Conservation (phyloP, 2,329 filamentous ascomycete genomes). For the Talaromyces sp. region DNA sequence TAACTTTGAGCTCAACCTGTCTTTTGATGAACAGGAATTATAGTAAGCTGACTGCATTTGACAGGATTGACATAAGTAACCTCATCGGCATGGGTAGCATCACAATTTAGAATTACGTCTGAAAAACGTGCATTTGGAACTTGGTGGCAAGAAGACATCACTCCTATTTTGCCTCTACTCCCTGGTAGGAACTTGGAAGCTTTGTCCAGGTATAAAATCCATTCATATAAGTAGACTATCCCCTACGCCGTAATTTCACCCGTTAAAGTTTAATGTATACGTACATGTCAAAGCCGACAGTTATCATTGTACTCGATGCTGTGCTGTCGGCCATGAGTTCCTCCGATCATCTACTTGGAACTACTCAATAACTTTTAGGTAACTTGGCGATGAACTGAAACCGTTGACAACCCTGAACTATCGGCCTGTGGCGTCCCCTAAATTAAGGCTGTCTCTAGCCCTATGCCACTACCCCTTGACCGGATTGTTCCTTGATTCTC, state of each 20-base stretch:
- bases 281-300: not conserved
- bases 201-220: not conserved
- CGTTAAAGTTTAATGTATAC: not conserved
- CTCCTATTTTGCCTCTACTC: not conserved
- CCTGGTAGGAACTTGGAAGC: not conserved
- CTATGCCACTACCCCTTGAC: not conserved
- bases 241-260: not conserved
- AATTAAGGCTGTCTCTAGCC: not conserved
- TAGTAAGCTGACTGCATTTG: not conserved
- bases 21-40: not conserved
- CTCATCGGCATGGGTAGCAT: not conserved
- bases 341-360: not conserved
- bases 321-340: not conserved
- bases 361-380: not conserved
- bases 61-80: not conserved
- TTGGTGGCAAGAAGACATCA: not conserved
- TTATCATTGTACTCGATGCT: not conserved
- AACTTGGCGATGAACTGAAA: not conserved
- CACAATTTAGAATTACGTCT: not conserved
- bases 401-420: not conserved
- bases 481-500: not conserved
- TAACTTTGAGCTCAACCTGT: not conserved
- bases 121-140: not conserved
- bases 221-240: not conserved
- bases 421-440: not conserved